Conservation (phyloP, 2,329 filamentous ascomycete genomes). For the Sclerotinia nivalis region DNA sequence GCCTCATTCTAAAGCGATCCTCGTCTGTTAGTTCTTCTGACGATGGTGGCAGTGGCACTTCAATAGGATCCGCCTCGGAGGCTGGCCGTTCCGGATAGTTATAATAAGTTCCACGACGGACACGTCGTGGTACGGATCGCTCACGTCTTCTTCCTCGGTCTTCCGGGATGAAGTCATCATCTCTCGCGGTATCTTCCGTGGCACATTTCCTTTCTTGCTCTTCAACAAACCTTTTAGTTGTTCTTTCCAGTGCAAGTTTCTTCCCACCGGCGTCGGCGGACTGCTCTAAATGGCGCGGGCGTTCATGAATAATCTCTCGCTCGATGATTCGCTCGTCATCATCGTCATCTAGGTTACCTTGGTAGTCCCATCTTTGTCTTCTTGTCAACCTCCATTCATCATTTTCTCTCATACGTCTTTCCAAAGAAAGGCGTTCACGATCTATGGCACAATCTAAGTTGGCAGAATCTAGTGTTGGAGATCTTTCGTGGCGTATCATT, state of each 20-base stretch:
- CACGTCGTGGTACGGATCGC: not conserved
- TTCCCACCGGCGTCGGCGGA: no score
- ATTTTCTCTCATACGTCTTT: not conserved
- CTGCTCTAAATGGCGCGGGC: not conserved
- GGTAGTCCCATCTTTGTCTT: not conserved
- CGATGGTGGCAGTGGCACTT: conserved; percentile 11
- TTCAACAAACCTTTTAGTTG: not conserved
- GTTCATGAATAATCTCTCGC: not conserved
- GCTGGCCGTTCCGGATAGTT: not conserved
- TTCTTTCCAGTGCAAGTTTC: not conserved
- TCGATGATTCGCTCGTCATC: not conserved
- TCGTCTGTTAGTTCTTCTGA: not conserved
- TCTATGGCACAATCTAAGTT: not conserved
- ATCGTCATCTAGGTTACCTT: not conserved
- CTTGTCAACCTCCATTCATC: not conserved
- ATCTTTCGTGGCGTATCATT: not conserved
- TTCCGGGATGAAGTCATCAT: not conserved
- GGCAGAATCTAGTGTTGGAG: not conserved
- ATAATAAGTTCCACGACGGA: not conserved
- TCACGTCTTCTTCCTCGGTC: not conserved
- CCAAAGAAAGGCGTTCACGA: not conserved
- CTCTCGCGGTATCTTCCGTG: not conserved
- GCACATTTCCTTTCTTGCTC: not conserved
- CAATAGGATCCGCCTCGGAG: not conserved
- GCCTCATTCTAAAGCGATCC: not conserved